Conservation (phyloP, 176 grass and related monocot species). For the Urochloa ruziziensis region DNA sequence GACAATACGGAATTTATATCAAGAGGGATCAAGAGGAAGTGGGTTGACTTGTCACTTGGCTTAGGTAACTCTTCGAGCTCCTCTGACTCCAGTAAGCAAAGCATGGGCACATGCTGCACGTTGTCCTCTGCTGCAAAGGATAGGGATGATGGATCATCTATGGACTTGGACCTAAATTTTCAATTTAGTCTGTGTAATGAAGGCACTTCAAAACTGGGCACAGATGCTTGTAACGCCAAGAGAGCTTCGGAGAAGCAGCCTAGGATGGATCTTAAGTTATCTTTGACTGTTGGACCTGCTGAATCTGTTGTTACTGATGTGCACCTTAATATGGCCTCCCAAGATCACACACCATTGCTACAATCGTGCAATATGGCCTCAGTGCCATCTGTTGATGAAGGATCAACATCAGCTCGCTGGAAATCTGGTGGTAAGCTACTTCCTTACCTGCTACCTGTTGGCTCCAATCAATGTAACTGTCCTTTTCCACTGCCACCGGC, state of each 20-base stretch:
- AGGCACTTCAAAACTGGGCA: slow-evolving; percentile 21
- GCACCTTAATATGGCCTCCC: neutral
- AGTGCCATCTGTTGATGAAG: slow-evolving; percentile 56
- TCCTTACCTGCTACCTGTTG: slow-evolving; percentile 35
- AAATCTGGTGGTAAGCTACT: slow-evolving; percentile 62
- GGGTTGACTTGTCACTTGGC: slow-evolving; percentile 51
- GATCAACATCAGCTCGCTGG: slow-evolving; percentile 70
- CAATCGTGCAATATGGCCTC: slow-evolving; percentile 26
- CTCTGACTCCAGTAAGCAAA: slow-evolving; percentile 58
- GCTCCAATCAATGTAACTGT: neutral
- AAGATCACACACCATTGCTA: slow-evolving; percentile 23
- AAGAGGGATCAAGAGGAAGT: slow-evolving; percentile 59
- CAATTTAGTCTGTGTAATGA: slow-evolving; percentile 52
- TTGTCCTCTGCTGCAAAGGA: slow-evolving; percentile 60
- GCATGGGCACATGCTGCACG: slow-evolving; percentile 52
- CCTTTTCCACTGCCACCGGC: neutral
- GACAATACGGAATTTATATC: slow-evolving; percentile 6
- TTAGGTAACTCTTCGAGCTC: slow-evolving; percentile 51
- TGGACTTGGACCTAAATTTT: slow-evolving; percentile 59
- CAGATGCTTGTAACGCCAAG: slow-evolving; percentile 17
- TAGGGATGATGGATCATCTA: slow-evolving; percentile 43
- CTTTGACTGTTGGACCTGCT: slow-evolving; percentile 51
- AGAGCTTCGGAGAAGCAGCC: slow-evolving; percentile 25
- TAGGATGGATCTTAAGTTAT: slow-evolving; percentile 55
- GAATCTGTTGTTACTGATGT: slow-evolving; percentile 63